phyloP scores from a whole-genome alignment of 2,329 filamentous ascomycete species.

The Dothistroma septosporum region DNA sequence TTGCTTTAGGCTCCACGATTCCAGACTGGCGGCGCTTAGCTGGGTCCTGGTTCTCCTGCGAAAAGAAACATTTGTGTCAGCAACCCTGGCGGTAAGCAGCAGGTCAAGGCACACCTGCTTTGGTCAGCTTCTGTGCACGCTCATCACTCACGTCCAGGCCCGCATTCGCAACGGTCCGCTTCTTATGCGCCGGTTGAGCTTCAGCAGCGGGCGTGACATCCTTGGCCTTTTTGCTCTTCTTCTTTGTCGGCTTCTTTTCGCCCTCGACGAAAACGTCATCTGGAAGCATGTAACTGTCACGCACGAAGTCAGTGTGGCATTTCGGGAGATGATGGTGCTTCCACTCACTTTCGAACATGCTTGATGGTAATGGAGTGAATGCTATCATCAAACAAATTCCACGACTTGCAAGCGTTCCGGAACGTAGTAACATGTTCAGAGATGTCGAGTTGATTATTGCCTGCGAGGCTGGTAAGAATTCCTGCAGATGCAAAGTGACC shows the following conservation, averaged over 20 bases:
- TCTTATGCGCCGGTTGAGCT: constrained; percentile 31
- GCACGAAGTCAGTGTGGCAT: constrained; percentile 13
- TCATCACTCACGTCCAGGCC: constrained; percentile 44
- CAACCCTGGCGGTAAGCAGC: constrained; percentile 6
- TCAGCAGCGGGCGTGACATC: constrained; percentile 20
- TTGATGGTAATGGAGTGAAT: constrained; percentile 75
- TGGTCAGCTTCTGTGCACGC: constrained; percentile 5
- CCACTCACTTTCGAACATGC: constrained; percentile 75
- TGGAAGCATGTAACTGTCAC: constrained; percentile 72
- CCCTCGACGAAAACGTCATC: constrained; percentile 82
- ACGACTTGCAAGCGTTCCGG: constrained; percentile 72
- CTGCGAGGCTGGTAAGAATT: constrained; percentile 37
- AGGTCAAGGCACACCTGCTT: neutral
- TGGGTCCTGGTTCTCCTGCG: constrained; percentile 30
- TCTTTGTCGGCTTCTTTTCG: constrained; percentile 53
- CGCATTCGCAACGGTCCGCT: constrained; percentile 44
- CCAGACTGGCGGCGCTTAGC: constrained; percentile 34
- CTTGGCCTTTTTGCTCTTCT: constrained; percentile 38
- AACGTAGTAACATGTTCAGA: constrained; percentile 81
- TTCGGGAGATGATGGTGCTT: neutral
- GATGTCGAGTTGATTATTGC: constrained; percentile 68
- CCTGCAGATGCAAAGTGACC: neutral
- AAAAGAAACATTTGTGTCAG: constrained; percentile 3
- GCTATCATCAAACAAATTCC: constrained; percentile 70
- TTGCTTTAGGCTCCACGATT: constrained; percentile 11